Base-by-base conservation (phyloP, 176 grass and related monocot genomes). In the Eragrostis curvula region DNA sequence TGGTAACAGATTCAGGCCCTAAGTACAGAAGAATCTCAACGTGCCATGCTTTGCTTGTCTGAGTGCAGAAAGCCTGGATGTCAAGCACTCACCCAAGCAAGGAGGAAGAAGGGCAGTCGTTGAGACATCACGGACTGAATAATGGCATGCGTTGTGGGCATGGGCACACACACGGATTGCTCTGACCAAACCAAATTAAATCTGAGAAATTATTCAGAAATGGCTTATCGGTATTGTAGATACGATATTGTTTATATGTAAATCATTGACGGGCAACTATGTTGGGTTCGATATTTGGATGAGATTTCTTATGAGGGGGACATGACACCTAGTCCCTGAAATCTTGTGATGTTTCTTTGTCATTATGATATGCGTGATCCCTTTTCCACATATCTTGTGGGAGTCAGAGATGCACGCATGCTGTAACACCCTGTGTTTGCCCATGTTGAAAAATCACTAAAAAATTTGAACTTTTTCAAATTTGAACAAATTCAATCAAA, bases 211-310 rank as follows among this genome's bases (percentile, higher is more conserved):
- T n/a, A n/a, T n/a, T n/a, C n/a, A n/a, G n/a, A n/a, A n/a, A n/a
- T n/a, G n/a, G n/a, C n/a, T n/a, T n/a, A n/a, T n/a, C n/a, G n/a
- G n/a, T n/a, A n/a, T n/a, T n/a, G n/a, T n/a, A n/a, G n/a, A n/a
- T n/a, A n/a, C n/a, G n/a, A n/a, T 20, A 51, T n/a, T 53, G 24
- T 65, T 36, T 40, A 36, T 36, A 36, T 36, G 32, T 15, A 55
- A 45, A 45, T 77, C 49, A 60, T 39, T 70, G n/a, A 73, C 9
- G 64, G 47, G 41, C 83, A 61, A 46, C 66, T 85, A 70, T 39
- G 8, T 44, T 78, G 13, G 14, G 24, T 49, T 41, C 24, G 64
- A 56, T 45, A 51, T 67, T 30, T 39, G 53, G 66, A 51, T 78
- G 15, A 71, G 65, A 44, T 44, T 52, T 73, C 42, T 85, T 47